Conservation (phyloP, 169 alveolate species). For the Theileria equi region DNA sequence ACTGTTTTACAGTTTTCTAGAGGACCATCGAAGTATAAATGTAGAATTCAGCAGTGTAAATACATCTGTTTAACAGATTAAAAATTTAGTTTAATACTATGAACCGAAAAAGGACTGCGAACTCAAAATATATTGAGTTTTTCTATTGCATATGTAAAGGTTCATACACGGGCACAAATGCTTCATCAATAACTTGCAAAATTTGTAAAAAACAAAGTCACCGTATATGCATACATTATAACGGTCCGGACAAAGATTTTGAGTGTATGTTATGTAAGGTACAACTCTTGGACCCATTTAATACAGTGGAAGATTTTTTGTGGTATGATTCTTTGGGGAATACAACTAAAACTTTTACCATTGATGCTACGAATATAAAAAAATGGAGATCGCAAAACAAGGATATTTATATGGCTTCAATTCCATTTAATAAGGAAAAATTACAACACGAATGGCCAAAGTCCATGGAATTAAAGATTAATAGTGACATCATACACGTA, state of each 20-base stretch:
- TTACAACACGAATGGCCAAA: slow-evolving; percentile 79
- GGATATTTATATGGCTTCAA: slow-evolving; percentile 63
- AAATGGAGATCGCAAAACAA: slow-evolving; percentile 65
- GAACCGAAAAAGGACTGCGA: not conserved
- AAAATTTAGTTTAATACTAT: not conserved
- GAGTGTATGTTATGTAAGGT: slow-evolving; percentile 70
- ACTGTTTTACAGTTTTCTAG: too few relatives aligned
- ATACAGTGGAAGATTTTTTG: slow-evolving; percentile 63
- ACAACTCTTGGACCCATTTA: slow-evolving; percentile 73
- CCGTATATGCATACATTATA: slow-evolving; percentile 34
- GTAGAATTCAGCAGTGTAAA: too few relatives aligned
- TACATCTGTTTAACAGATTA: too few relatives aligned
- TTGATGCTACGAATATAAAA: slow-evolving; percentile 57
- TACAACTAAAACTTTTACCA: slow-evolving; percentile 35
- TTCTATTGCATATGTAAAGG: slow-evolving; percentile 52
- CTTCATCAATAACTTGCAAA: slow-evolving; percentile 29
- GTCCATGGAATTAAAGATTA: slow-evolving; percentile 66
- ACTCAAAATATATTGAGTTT: not conserved
- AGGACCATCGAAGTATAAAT: too few relatives aligned
- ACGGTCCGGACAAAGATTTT: slow-evolving; percentile 56
- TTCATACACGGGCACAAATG: not conserved
- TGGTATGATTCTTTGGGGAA: slow-evolving; percentile 67
- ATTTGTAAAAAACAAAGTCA: slow-evolving; percentile 47
- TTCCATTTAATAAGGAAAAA: slow-evolving; percentile 29
- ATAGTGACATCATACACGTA: slow-evolving; percentile 65